phyloP scores from a whole-genome alignment of 2,329 filamentous ascomycete genomes.

The Ophiostoma fasciatum region DNA sequence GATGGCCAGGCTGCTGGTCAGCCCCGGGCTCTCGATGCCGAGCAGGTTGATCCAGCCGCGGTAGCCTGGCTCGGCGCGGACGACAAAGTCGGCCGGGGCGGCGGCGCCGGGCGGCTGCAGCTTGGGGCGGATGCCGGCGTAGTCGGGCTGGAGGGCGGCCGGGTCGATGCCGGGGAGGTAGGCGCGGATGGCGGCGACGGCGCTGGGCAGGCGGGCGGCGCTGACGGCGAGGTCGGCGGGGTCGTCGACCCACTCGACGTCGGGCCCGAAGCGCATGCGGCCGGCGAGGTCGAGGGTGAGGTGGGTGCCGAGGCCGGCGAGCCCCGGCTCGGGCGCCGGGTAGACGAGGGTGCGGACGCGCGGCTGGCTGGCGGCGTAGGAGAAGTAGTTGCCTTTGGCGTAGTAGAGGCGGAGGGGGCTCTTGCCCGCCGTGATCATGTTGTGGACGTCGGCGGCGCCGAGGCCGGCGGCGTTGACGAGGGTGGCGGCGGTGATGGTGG shows the following conservation, averaged over 20 bases:
- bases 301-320: constrained; percentile 80
- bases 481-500: constrained; percentile 55
- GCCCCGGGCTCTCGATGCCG: constrained; percentile 83
- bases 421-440: constrained; percentile 54
- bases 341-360: constrained; percentile 63
- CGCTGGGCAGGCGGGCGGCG: constrained; percentile 42
- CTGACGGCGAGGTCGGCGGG: constrained; percentile 58
- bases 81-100: constrained; percentile 63
- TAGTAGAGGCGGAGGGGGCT: constrained; percentile 47
- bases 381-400: constrained; percentile 94
- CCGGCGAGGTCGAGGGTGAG: constrained; percentile 80
- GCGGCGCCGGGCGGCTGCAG: constrained; percentile 32
- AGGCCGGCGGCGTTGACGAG: constrained; percentile 80
- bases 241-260: constrained; percentile 79
- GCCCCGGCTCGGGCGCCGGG: constrained; percentile 68
- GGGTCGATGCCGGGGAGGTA: constrained; percentile 66
- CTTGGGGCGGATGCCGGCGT: constrained; percentile 86
- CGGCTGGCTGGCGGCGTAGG: constrained; percentile 54
- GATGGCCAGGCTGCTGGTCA: constrained; percentile 79
- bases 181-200: constrained; percentile 57
- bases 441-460: constrained; percentile 59
- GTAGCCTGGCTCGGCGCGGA: constrained; percentile 62
- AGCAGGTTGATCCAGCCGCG: constrained; percentile 77
- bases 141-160: constrained; percentile 58
- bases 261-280: constrained; percentile 78